A percentile compares a stretch with the other conserved stretches of the same genome.
These are phyloP conservation scores for Oehlia diaphana DNA, from an alignment of 192 early-diverging fungal genomes.

Conservation along the genomic window DNA sequence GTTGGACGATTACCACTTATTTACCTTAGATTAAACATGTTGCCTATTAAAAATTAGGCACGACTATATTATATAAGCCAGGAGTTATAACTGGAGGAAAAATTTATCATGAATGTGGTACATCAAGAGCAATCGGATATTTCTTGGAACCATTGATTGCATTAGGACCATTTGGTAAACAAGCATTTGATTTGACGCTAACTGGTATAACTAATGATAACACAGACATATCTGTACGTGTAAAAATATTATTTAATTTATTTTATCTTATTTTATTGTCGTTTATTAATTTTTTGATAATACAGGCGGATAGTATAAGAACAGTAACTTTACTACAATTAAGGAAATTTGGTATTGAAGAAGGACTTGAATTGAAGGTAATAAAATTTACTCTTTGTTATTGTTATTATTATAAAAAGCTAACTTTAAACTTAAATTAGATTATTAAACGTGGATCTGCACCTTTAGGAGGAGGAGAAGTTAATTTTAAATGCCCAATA, in stretches of 20 bases:
- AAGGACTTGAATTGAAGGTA: slow-evolving; percentile 80
- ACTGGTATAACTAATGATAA: slow-evolving; percentile 94
- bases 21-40: neutral
- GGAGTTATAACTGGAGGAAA: slow-evolving; percentile 89
- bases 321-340: slow-evolving; percentile 87
- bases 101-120: slow-evolving; percentile 85
- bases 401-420: neutral
- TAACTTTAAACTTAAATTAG: slow-evolving; percentile 34
- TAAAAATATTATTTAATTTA: neutral
- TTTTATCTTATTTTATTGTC: neutral
- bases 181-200: slow-evolving; percentile 77
- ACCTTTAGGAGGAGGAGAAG: slow-evolving; percentile 91
- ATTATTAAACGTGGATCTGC: slow-evolving; percentile 87
- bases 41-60: slow-evolving; percentile 50
- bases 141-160: slow-evolving; percentile 91
- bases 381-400: neutral
- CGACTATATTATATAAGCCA: slow-evolving; percentile 80
- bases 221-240: slow-evolving; percentile 80
- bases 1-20: neutral
- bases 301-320: slow-evolving; percentile 82
- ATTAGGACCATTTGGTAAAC: slow-evolving; percentile 91
- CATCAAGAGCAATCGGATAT: slow-evolving; percentile 86
- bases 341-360: slow-evolving; percentile 83
- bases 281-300: neutral
- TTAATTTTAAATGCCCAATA: slow-evolving; percentile 83